phyloP scores from a whole-genome alignment of 164 flowering plant species.

The Aristolochia contorta region DNA sequence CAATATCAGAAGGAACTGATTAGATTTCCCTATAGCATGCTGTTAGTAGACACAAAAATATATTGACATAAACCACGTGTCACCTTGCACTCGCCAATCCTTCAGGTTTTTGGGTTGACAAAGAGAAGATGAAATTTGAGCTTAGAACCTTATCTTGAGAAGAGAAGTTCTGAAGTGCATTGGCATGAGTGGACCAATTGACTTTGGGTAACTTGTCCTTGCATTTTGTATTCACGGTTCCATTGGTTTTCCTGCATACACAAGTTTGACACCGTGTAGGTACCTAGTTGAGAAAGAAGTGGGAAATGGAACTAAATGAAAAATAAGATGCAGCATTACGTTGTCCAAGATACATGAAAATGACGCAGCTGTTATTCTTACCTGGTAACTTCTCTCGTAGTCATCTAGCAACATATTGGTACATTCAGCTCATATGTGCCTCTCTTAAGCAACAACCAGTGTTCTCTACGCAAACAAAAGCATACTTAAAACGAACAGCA shows the following conservation, averaged over 20 bases:
- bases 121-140: slow-evolving; percentile 61
- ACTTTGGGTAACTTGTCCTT: slow-evolving; percentile 30
- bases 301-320: too few relatives aligned
- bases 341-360: too few relatives aligned
- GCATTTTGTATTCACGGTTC: slow-evolving; percentile 11
- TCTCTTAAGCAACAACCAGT: too few relatives aligned
- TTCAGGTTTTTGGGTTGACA: slow-evolving; percentile 50
- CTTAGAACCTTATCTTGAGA: slow-evolving; percentile 39
- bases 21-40: not conserved
- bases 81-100: slow-evolving; percentile 9
- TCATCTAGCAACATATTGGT: not conserved
- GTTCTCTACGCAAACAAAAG: too few relatives aligned
- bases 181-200: slow-evolving; percentile 61
- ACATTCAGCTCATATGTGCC: too few relatives aligned
- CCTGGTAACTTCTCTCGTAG: not conserved
- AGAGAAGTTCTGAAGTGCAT: slow-evolving; percentile 42
- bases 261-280: not conserved
- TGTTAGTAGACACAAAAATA: not conserved
- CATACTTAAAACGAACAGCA: too few relatives aligned
- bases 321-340: too few relatives aligned
- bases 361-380: not conserved
- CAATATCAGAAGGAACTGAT: not conserved
- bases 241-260: not conserved
- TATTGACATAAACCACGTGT: not conserved
- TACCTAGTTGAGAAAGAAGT: too few relatives aligned